Evolutionary conservation across 2,329 filamentous ascomycete species (phyloP).

Genomic region (Alternaria tenuissima): DNA sequence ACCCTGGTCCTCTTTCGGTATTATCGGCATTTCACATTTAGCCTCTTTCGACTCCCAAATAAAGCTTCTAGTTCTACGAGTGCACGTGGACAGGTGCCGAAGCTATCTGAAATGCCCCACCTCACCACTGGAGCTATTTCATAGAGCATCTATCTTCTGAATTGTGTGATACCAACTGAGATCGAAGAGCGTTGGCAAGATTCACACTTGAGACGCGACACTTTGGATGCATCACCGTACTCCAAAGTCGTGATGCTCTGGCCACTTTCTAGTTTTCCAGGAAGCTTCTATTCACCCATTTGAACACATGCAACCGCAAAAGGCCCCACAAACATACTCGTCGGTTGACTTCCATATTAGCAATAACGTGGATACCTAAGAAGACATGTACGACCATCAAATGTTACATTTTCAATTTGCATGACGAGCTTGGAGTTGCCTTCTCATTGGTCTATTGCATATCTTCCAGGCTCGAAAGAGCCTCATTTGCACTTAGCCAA

Average conservation of each 20-base stretch:
- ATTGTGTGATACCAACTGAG: constrained; percentile 1
- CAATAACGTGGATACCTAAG: constrained; percentile 22
- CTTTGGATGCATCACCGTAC: not conserved
- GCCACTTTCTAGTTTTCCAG: not conserved
- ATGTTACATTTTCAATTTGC: constrained; percentile 10
- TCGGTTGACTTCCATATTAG: constrained; percentile 26
- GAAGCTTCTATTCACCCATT: not conserved
- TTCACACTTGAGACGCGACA: not conserved
- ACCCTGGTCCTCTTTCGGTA: not conserved
- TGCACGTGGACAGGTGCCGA: constrained; percentile 14
- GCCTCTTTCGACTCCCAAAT: constrained; percentile 6
- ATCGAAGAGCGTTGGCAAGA: not conserved
- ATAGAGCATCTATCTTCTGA: not conserved
- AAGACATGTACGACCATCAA: constrained; percentile 18
- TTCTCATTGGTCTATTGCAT: constrained; percentile 15
- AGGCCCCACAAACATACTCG: constrained; percentile 20
- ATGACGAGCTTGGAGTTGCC: constrained; percentile 18
- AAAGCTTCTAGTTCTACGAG: constrained; percentile 14
- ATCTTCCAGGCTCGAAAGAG: constrained; percentile 15
- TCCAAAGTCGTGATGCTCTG: not conserved
- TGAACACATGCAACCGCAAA: not conserved
- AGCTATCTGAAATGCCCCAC: constrained; percentile 25
- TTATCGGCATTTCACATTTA: constrained; percentile 23
- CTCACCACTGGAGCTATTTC: constrained; percentile 24
- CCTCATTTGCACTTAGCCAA: constrained; percentile 19